Percentiles rank a stretch among this genome's conserved stretches.
Evolutionary conservation across 2,329 filamentous ascomycete species (phyloP).

Genomic region (Aspergillus intermedius): DNA sequence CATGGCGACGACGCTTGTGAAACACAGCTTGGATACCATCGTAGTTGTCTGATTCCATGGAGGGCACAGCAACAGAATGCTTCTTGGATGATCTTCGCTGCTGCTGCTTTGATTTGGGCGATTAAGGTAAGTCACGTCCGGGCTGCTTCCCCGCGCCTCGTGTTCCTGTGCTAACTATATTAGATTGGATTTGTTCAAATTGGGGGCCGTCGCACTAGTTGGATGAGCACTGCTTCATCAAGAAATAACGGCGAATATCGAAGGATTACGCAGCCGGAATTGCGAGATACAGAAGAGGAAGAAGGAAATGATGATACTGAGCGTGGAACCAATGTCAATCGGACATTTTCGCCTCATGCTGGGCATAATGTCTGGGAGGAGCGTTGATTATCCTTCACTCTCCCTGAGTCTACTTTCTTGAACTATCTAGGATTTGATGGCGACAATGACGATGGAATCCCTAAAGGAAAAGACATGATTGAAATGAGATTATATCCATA

Average conservation of each 20-base stretch:
- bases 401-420: no score
- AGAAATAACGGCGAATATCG: slow-evolving; percentile 3
- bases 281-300: slow-evolving; percentile 2
- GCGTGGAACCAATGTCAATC: not conserved
- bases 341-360: not conserved
- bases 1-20: slow-evolving; percentile 28
- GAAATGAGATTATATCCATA: no score
- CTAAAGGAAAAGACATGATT: no score
- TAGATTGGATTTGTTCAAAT: slow-evolving; percentile 5
- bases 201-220: slow-evolving; percentile 1
- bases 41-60: slow-evolving; percentile 27
- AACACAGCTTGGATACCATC: slow-evolving; percentile 22
- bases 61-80: slow-evolving; percentile 17
- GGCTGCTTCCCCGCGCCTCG: not conserved
- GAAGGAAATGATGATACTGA: slow-evolving; percentile 2
- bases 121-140: slow-evolving; percentile 13
- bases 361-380: not conserved
- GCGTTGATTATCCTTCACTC: not conserved
- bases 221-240: slow-evolving; percentile 4
- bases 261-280: slow-evolving; percentile 6
- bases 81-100: slow-evolving; percentile 24
- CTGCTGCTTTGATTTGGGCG: slow-evolving; percentile 15
- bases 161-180: not conserved
- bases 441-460: no score
- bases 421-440: no score